phyloP scores from a whole-genome alignment of 164 flowering plant species.

The Warburgia ugandensis region DNA sequence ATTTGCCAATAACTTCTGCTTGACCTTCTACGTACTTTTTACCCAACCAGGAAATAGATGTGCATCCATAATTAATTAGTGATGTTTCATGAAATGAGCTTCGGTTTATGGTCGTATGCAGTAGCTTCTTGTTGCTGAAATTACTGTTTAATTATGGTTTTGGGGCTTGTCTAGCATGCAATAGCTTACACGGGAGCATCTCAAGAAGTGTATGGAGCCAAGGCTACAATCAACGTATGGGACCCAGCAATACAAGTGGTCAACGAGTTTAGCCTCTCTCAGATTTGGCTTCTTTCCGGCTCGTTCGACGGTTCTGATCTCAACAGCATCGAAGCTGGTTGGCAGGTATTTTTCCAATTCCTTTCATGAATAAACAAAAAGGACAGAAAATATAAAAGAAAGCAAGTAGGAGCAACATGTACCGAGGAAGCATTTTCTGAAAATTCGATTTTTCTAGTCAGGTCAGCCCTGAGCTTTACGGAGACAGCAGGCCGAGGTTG shows the following conservation, averaged over 20 bases:
- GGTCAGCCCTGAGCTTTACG: conserved; percentile 99
- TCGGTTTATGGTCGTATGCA: too few relatives aligned
- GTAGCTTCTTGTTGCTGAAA: too few relatives aligned
- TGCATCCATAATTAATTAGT: too few relatives aligned
- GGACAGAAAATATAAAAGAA: background rate
- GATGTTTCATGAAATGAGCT: too few relatives aligned
- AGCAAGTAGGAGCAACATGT: too few relatives aligned
- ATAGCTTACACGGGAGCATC: conserved; percentile 75
- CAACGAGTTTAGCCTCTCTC: conserved; percentile 93
- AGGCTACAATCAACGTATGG: conserved; percentile 96
- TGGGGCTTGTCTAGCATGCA: conserved; percentile 53
- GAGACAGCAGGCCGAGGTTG: conserved; percentile 91
- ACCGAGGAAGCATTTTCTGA: conserved; percentile 23
- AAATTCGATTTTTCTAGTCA: conserved; percentile 82
- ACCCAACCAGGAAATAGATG: too few relatives aligned
- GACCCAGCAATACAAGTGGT: conserved; percentile 63
- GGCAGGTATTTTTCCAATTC: conserved; percentile 73
- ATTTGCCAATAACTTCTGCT: too few relatives aligned
- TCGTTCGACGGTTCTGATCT: conserved; percentile 93
- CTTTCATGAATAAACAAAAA: background rate
- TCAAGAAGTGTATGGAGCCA: conserved; percentile 72
- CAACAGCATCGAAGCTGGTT: conserved; percentile 99
- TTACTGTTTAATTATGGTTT: conserved; percentile 12
- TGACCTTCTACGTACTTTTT: too few relatives aligned
- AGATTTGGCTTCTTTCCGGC: conserved; percentile 95